phyloP scores from a whole-genome alignment of 2,329 filamentous ascomycete species.

The Fusarium torulosum region DNA sequence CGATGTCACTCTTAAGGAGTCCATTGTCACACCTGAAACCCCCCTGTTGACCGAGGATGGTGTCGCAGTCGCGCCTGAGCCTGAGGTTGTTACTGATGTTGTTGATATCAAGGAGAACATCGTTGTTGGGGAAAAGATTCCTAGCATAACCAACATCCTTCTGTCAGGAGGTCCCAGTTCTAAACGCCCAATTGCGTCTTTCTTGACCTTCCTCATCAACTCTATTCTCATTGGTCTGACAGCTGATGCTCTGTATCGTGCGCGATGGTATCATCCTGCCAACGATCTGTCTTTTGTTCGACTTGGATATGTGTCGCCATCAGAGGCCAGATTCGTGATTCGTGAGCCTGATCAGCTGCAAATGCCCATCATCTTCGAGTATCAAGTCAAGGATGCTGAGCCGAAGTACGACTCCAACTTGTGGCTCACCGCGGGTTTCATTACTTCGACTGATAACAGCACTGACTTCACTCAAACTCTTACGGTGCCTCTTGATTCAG shows the following conservation, averaged over 20 bases:
- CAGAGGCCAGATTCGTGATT: conserved; percentile 83
- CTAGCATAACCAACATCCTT: conserved; percentile 73
- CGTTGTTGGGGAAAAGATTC: conserved; percentile 67
- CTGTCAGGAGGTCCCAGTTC: conserved; percentile 82
- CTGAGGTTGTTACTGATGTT: conserved; percentile 60
- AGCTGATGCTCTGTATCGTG: conserved; percentile 82
- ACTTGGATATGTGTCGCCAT: conserved; percentile 86
- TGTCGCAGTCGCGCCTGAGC: conserved; percentile 46
- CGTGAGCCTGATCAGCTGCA: conserved; percentile 83
- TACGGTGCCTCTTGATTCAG: conserved; percentile 71
- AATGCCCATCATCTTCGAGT: conserved; percentile 81
- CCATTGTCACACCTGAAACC: conserved; percentile 49
- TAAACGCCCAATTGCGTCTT: conserved; percentile 73
- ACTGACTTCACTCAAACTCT: conserved; percentile 87
- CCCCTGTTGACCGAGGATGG: conserved; percentile 51
- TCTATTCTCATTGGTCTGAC: conserved; percentile 74
- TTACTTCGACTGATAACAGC: conserved; percentile 75
- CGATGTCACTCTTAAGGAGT: conserved; percentile 66
- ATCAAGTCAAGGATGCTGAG: conserved; percentile 66
- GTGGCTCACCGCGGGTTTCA: conserved; percentile 76
- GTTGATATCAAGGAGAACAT: conserved; percentile 74
- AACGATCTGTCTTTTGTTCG: conserved; percentile 87
- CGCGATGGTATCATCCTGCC: conserved; percentile 75
- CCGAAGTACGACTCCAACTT: conserved; percentile 66
- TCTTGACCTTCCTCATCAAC: conserved; percentile 79